Evolutionary conservation across 1,139 yeast genomes (phyloP).

Genomic region (Taphrina betulina): DNA sequence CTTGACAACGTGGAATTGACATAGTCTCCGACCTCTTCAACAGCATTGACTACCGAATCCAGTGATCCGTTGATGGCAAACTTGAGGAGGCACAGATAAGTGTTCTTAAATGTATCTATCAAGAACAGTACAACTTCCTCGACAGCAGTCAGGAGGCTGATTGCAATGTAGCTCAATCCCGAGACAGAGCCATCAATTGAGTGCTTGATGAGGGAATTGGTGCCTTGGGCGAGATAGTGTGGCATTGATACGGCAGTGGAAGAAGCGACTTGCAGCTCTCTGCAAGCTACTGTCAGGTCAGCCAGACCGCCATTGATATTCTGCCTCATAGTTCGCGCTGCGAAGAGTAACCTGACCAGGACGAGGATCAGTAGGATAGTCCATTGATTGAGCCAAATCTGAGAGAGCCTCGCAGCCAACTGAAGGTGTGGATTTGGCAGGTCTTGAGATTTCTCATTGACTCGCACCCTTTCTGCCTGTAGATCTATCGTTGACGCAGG

Average conservation of each 20-base stretch:
- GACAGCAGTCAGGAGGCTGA: constrained; percentile 55
- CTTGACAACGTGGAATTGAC: constrained; percentile 61
- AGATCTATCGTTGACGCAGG: too few relatives aligned
- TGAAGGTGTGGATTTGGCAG: constrained; percentile 42
- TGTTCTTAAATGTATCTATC: constrained; percentile 73
- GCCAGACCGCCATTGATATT: constrained; percentile 41
- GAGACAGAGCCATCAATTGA: constrained; percentile 52
- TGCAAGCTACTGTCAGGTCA: constrained; percentile 47
- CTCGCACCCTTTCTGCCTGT: too few relatives aligned
- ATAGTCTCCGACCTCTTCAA: constrained; percentile 58
- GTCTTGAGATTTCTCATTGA: too few relatives aligned
- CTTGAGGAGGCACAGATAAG: constrained; percentile 76
- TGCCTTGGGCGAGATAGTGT: constrained; percentile 54
- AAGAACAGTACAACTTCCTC: constrained; percentile 63
- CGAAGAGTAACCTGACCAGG: constrained; percentile 44
- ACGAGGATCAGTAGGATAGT: constrained; percentile 43
- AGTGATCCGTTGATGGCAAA: constrained; percentile 73
- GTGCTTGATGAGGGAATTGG: constrained; percentile 54
- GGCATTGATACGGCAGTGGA: constrained; percentile 54
- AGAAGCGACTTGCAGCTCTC: constrained; percentile 51
- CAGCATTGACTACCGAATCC: constrained; percentile 69
- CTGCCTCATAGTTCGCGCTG: constrained; percentile 39
- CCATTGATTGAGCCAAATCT: constrained; percentile 43
- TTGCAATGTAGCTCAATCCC: constrained; percentile 48
- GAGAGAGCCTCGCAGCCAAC: constrained; percentile 44